Base-by-base conservation (phyloP, 306 rosid genomes). In the Gillenia trifoliata region DNA sequence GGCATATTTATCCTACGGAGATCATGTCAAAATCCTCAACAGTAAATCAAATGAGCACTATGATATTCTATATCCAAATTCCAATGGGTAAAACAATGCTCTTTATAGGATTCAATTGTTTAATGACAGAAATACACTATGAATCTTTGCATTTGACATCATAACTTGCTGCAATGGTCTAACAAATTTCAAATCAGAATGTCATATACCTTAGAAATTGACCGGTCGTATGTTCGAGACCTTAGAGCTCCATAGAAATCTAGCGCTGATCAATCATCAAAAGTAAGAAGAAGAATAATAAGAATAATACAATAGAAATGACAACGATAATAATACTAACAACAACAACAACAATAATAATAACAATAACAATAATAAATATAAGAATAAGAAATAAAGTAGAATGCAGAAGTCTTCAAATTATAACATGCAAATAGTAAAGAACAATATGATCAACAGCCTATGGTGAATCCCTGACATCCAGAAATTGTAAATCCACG, bases 221-320 rank as follows among this genome's bases (percentile, higher is more conserved):
- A 87, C 54, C 69, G 66, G 80, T 94, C 98, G 47, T 94, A 91
- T 66, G 98, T 94, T 52, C 89, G 95, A 23, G 96, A 91, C 78
- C 97, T 86, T 72, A 94, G 83, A 83, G 97, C 97, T 77, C 97
- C 98, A 86, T 91, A 94, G 81, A 94, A 94, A 86, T 94, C 98
- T 87, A 94, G 84, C 40, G 98, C 98, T 93, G 96, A 71, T 72
- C 75, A 73, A 74, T 68, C 73, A 85, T 43, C 43, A 55, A 66
- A n/a, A n/a, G n/a, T n/a, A n/a, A n/a, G n/a, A 75, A 68, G 69
- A 29, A 26, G 11, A 36, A 38, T 10, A 38, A 38, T 38, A 38
- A 38, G 41, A 38, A 38, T 38, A 38, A 3, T 38, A 38, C 11
- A 38, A 38, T 38, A 38, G 41, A 8, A 38, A 38, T 11, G 3